Conservation (phyloP, 108 stramenopile genomes). For the Skeletonema potamos region DNA sequence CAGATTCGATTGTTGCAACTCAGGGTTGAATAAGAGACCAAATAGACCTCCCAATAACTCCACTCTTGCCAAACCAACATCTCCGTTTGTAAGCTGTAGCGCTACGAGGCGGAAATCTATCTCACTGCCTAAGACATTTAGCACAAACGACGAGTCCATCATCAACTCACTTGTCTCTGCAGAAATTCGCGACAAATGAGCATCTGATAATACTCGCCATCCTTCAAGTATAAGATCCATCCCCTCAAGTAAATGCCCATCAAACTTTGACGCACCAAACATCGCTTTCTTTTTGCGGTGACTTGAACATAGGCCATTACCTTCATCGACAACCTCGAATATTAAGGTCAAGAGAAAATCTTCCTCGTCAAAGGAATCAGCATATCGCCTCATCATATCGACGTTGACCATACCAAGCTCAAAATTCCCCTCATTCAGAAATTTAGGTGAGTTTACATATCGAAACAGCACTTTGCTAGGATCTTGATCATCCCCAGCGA, state of each 20-base stretch:
- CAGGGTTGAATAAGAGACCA: background rate
- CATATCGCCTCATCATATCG: conserved; percentile 85
- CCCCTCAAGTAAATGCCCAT: conserved; percentile 23
- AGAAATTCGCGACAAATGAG: conserved; percentile 16
- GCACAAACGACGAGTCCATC: conserved; percentile 20
- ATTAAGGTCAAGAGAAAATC: conserved; percentile 77
- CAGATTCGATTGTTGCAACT: background rate
- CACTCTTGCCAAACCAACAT: conserved; percentile 25
- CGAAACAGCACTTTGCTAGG: conserved; percentile 84
- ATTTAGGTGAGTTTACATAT: conserved; percentile 79
- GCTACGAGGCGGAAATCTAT: conserved; percentile 40
- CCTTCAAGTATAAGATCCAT: conserved; percentile 31
- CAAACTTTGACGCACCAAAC: conserved; percentile 1
- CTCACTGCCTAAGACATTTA: conserved; percentile 4
- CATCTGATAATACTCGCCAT: conserved; percentile 41
- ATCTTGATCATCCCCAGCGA: conserved; percentile 61
- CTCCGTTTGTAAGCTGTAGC: conserved; percentile 42
- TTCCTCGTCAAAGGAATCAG: conserved; percentile 65
- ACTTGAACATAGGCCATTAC: background rate
- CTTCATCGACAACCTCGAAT: conserved; percentile 49
- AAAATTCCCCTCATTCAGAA: conserved; percentile 59
- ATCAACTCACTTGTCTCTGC: conserved; percentile 8
- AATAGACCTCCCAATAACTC: conserved; percentile 36
- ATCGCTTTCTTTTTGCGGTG: background rate
- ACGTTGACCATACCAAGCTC: conserved; percentile 60